Evolutionary conservation across 345 rosid species (phyloP), one percentile per base, ranked within the genome.

Genomic region (Moricandia arvensis): DNA sequence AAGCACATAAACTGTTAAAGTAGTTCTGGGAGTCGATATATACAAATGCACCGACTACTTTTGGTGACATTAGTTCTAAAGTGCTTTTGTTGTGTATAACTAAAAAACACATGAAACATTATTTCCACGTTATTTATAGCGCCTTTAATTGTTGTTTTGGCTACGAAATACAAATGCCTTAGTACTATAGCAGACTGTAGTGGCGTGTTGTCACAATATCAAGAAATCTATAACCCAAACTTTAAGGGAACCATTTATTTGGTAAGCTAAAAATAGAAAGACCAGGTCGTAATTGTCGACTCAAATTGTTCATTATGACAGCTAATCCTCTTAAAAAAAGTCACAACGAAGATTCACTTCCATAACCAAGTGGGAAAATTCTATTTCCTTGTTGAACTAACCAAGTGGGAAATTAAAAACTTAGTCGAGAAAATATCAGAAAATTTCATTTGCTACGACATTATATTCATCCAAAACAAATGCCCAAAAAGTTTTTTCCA

Each of bases 21-120:
- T n/a, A 3, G 21, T 9, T 26, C 15, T 41, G 37, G 27, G 3
- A 17, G 62, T 27, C 12, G 18, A 41, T 10, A 16, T 51, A 31
- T 51, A 6, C 71, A 47, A n/a, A 29, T 29, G 71, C 71, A 67
- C 29, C 35, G 35, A n/a, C 63, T n/a, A 8, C n/a, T 5, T 62
- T 62, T 60, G 65, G 65, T 33, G 47, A 61, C 8, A 34, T 15
- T 15, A 9, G 4, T 34, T 61, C 27, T 33, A 4, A 1, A 59
- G 24, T 59, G 7, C 3, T 57, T 24, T 57, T n/a, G 1, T 21
- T 9, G 4, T 16, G 15, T 9, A 12, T 45, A 38, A 64, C 33
- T 5, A 37, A 37, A 12, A 17, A 8, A 62, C 15, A 34, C 8
- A 2, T 5, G 26, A 37, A 33, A 18, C 38, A 63, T 63, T 35